Base-by-base conservation (phyloP, 371 early-diverging fungal species). In the Blastocladiella emersonii region DNA sequence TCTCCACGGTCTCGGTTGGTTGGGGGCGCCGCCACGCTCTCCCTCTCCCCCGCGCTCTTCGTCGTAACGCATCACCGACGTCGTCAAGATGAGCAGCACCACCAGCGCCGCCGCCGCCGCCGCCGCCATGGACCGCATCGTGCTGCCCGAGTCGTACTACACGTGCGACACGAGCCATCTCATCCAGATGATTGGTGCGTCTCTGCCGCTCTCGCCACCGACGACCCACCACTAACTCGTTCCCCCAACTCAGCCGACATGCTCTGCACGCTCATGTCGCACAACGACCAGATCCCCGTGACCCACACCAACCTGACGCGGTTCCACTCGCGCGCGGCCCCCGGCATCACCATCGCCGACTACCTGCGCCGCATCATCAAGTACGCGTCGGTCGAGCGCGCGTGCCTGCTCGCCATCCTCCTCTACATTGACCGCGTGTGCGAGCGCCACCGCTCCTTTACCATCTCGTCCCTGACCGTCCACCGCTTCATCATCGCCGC, bases 401-500 rank as follows among this genome's bases (percentile, higher is more conserved):
- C 90, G 1, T 91, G 89, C 66, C 71, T 98, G 25, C 69, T 95
- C 6, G 79, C 91, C 35, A 66, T 94, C 35, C 78, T 98, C 25
- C 85, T 96, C 43, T 98, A 93, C 67, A 90, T 95, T 65, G 98
- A 98, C 72, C 80, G 97, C 71, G 81, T 90, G 8, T 87, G 88
- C 67, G 86, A 85, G 67, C 72, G 75, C 7, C 83, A 87, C 66
- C 83, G 82, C 48, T 76, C 84, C 4, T 93, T 95, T 72, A 91
- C 89, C n/a, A 85, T 95, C 41, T 90, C 91, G 0, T 91, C 91
- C 13, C 74, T 95, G 35, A 95, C 96, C 1, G 87, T 88, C 13
- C 96, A 95, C 72, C 86, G 97, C 57, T 95, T 96, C 76, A 79
- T 98, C 17, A 96, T 95, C 21, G 81, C 97, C 0, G 92, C 93